Percentiles rank a stretch among this genome's conserved stretches.
Conservation (phyloP, 2,329 filamentous ascomycete genomes). For the Fusarium citri region DNA sequence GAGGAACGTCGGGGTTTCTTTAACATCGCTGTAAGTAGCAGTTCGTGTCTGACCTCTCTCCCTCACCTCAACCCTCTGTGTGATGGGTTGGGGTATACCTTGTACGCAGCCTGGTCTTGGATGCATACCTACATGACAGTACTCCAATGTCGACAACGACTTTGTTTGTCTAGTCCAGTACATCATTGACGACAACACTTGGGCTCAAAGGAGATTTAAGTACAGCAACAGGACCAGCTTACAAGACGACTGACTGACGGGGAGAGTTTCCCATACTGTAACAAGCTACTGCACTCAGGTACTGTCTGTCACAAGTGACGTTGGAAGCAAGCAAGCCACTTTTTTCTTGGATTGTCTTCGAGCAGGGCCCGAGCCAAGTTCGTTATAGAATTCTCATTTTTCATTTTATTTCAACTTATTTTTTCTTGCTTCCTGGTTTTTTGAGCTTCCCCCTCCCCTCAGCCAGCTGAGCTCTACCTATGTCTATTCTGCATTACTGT, state of each 20-base stretch:
- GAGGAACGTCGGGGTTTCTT: conserved; percentile 36
- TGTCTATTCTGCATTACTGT: neutral
- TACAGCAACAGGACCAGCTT: neutral
- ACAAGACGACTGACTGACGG: neutral
- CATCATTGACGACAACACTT: conserved; percentile 19
- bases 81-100: conserved; percentile 26
- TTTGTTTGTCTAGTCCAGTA: neutral
- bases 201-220: neutral
- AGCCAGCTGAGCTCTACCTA: neutral
- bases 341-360: conserved; percentile 12
- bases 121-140: conserved; percentile 6
- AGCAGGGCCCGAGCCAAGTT: conserved; percentile 26
- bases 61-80: conserved; percentile 13
- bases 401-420: conserved; percentile 10
- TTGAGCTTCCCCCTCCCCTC: conserved; percentile 12
- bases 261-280: neutral
- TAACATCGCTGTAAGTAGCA: conserved; percentile 30
- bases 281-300: neutral
- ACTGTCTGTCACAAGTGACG: conserved; percentile 2
- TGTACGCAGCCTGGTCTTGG: conserved; percentile 28
- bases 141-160: conserved; percentile 12
- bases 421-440: conserved; percentile 33
- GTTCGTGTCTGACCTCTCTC: conserved; percentile 10
- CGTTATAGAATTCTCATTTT: conserved; percentile 33
- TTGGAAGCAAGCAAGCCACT: conserved; percentile 18